Percentiles rank a stretch among this genome's conserved stretches.
Evolutionary conservation across 306 rosid genomes (phyloP).

Genomic region (Cercis canadensis): DNA sequence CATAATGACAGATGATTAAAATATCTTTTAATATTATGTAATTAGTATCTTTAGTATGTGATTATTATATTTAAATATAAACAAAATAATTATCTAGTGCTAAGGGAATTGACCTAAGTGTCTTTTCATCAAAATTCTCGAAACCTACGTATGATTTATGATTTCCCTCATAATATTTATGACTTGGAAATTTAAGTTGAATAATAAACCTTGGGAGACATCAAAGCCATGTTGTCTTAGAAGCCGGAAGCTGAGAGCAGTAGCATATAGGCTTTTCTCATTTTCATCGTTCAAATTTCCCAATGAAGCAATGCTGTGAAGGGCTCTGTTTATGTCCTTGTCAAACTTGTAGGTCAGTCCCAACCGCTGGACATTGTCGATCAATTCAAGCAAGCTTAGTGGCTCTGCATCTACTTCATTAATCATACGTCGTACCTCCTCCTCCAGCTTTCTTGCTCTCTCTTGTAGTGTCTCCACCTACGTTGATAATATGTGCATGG

Average conservation of each 20-base stretch:
- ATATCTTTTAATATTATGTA: too few relatives aligned
- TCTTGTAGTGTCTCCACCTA: too few relatives aligned
- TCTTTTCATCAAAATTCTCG: too few relatives aligned
- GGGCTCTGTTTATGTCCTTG: slow-evolving; percentile 25
- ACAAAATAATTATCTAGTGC: too few relatives aligned
- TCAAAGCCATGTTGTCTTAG: slow-evolving; percentile 48
- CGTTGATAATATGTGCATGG: too few relatives aligned
- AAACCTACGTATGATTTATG: too few relatives aligned
- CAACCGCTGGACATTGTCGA: slow-evolving; percentile 45
- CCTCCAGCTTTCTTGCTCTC: too few relatives aligned
- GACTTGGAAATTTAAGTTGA: too few relatives aligned
- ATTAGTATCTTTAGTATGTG: neutral
- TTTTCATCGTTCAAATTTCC: neutral
- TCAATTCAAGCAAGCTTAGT: slow-evolving; percentile 37
- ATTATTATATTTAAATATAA: too few relatives aligned
- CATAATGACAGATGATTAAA: neutral
- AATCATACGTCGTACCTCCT: slow-evolving; percentile 24
- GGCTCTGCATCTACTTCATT: neutral
- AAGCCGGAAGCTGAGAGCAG: slow-evolving; percentile 47
- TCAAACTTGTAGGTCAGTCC: slow-evolving; percentile 47
- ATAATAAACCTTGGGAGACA: slow-evolving; percentile 45
- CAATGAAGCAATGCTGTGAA: neutral
- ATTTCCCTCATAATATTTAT: too few relatives aligned
- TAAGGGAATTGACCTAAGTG: too few relatives aligned
- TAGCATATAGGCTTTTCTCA: slow-evolving; percentile 23